Evolutionary conservation across 441 rosid species (phyloP).

Genomic region (Erysimum pusillum): DNA sequence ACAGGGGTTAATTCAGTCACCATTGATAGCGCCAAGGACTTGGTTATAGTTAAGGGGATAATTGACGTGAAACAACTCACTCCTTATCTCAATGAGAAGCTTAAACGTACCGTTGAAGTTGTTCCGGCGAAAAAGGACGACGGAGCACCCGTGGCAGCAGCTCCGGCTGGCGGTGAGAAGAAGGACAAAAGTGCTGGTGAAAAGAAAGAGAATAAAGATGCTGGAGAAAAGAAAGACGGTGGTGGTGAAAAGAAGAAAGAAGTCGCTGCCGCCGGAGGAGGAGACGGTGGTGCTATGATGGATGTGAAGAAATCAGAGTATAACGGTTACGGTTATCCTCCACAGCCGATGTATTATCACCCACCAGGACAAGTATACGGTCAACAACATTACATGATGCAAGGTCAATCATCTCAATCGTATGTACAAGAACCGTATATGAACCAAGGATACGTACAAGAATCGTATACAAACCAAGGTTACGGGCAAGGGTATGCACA

Average conservation of each 20-base stretch:
- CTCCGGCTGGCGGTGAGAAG: constrained; percentile 41
- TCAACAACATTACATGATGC: constrained; percentile 48
- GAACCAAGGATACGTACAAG: constrained; percentile 45
- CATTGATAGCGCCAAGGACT: constrained; percentile 69
- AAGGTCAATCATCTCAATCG: constrained; percentile 47
- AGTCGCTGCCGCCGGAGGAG: constrained; percentile 9
- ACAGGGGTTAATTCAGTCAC: constrained; percentile 72
- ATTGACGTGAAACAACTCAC: constrained; percentile 66
- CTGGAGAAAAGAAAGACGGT: constrained; percentile 47
- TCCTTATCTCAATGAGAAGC: constrained; percentile 64
- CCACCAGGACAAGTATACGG: constrained; percentile 50
- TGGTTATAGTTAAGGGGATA: constrained; percentile 77
- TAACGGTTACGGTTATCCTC: constrained; percentile 52
- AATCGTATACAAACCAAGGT: constrained; percentile 35
- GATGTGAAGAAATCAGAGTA: constrained; percentile 74
- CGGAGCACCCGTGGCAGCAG: constrained; percentile 41
- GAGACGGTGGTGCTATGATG: constrained; percentile 52
- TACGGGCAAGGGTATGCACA: constrained; percentile 43
- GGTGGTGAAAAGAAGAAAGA: constrained; percentile 52
- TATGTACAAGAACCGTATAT: constrained; percentile 48
- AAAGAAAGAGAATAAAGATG: constrained; percentile 47
- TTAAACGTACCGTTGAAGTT: constrained; percentile 73
- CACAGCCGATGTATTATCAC: constrained; percentile 49
- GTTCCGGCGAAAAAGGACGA: constrained; percentile 64
- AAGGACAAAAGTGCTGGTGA: constrained; percentile 49